Evolutionary conservation across 768 basidiomycete species (phyloP).

Genomic region (Pulveroboletus sp.): DNA sequence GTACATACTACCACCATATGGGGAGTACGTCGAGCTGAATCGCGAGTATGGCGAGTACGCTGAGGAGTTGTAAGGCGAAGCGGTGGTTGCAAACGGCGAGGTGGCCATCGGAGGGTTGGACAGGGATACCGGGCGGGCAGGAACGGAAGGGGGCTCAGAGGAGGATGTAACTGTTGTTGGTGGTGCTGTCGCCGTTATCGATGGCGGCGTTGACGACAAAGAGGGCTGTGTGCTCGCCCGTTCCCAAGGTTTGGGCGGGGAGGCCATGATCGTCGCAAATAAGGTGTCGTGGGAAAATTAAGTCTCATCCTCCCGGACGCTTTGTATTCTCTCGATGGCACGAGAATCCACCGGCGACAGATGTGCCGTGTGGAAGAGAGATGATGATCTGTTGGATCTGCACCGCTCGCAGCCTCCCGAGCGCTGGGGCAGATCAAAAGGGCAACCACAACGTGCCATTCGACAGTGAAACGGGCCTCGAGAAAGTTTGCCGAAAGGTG

Average conservation of each 20-base stretch:
- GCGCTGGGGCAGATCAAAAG: no score
- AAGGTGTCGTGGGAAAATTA: constrained; percentile 19
- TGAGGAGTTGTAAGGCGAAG: constrained; percentile 44
- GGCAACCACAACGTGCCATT: no score
- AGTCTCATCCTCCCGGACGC: no score
- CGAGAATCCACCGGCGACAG: no score
- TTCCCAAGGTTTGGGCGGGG: constrained; percentile 92
- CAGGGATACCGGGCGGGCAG: constrained; percentile 60
- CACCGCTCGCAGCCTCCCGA: no score
- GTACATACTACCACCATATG: constrained; percentile 30
- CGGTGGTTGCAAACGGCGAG: constrained; percentile 33
- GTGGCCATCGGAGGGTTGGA: constrained; percentile 34
- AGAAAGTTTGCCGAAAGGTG: no score
- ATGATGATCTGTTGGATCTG: no score
- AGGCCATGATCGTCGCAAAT: constrained; percentile 52
- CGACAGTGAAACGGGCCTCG: no score
- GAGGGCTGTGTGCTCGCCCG: constrained; percentile 42
- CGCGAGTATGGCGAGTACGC: constrained; percentile 44
- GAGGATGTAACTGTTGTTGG: constrained; percentile 22
- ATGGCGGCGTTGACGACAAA: constrained; percentile 21
- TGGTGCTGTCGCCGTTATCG: constrained; percentile 20
- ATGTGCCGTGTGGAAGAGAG: no score
- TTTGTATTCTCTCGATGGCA: no score
- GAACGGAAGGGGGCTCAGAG: constrained; percentile 45
- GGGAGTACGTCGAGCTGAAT: constrained; percentile 34